Conservation (phyloP, 2,329 filamentous ascomycete species). For the Claviceps arundinis region DNA sequence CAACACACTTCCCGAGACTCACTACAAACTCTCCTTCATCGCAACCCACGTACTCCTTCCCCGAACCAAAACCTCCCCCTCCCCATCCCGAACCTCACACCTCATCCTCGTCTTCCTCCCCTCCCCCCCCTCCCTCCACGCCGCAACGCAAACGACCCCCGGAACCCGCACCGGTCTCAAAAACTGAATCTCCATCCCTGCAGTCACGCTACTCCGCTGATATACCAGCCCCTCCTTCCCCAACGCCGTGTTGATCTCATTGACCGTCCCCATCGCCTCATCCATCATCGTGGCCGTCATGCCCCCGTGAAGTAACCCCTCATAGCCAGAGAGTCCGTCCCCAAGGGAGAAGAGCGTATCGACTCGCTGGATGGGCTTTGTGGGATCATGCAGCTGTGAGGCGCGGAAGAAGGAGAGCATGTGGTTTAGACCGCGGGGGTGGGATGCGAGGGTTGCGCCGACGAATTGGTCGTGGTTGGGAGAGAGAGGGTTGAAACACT, state of each 20-base stretch:
- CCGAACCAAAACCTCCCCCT: conserved; percentile 17
- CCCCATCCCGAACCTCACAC: conserved; percentile 17
- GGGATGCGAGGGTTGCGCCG: conserved; percentile 17
- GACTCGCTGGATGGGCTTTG: conserved; percentile 15
- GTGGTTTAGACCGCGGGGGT: conserved; percentile 16
- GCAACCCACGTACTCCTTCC: conserved; percentile 21
- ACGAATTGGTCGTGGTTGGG: conserved; percentile 21
- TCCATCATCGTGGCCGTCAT: conserved; percentile 22
- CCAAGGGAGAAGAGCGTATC: conserved; percentile 20
- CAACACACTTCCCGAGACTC: background rate
- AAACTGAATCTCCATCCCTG: conserved; percentile 21
- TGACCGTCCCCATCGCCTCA: conserved; percentile 22
- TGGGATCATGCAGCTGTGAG: conserved; percentile 12
- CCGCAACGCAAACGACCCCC: conserved; percentile 17
- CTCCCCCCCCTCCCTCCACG: conserved; percentile 18
- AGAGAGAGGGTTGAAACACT: conserved; percentile 18
- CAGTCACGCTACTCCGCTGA: conserved; percentile 20
- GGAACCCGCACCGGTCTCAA: conserved; percentile 18
- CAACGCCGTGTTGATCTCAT: conserved; percentile 22
- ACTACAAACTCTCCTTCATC: conserved; percentile 16
- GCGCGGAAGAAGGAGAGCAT: conserved; percentile 22
- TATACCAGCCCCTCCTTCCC: conserved; percentile 18
- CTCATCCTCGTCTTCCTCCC: conserved; percentile 21
- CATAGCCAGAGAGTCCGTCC: conserved; percentile 20
- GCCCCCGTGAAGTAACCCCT: conserved; percentile 23